Evolutionary conservation across 2,329 filamentous ascomycete species (phyloP).

Genomic region (Colletotrichum musicola): DNA sequence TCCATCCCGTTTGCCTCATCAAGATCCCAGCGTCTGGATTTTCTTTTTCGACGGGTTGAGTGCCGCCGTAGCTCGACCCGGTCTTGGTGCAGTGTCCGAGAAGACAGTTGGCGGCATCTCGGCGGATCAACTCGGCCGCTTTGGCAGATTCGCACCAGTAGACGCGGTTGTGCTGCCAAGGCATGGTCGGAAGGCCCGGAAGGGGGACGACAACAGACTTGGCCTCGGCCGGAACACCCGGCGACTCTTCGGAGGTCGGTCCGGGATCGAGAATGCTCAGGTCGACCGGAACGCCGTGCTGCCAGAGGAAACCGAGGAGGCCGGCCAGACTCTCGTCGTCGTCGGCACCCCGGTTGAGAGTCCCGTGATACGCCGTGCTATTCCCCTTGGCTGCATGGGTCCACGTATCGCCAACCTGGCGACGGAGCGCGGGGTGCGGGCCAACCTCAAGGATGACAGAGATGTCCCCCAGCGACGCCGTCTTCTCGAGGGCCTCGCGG

Average conservation of each 20-base stretch:
- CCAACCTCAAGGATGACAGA: constrained; percentile 46
- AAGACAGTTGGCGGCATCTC: constrained; percentile 1
- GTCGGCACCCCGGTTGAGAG: constrained; percentile 39
- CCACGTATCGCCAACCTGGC: constrained; percentile 50
- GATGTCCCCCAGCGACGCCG: constrained; percentile 25
- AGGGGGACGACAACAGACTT: not conserved
- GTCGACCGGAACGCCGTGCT: constrained; percentile 37
- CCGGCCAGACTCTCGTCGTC: constrained; percentile 41
- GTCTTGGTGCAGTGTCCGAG: no score
- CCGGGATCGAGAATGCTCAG: not conserved
- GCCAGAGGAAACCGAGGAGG: constrained; percentile 39
- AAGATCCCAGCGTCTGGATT: no score
- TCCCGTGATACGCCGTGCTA: constrained; percentile 42
- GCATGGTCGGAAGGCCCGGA: constrained; percentile 19
- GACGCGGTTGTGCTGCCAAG: constrained; percentile 37
- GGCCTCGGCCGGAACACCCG: not conserved
- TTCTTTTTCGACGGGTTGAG: no score
- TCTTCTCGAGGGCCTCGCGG: constrained; percentile 36
- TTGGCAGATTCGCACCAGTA: constrained; percentile 30
- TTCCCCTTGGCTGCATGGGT: not conserved
- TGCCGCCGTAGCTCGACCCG: no score
- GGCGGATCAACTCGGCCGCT: constrained; percentile 24
- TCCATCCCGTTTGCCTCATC: no score
- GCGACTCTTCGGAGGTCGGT: not conserved
- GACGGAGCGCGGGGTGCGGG: constrained; percentile 55